phyloP scores from a whole-genome alignment of 805 yeast species.

The Cyberlindnera xylosilytica region DNA sequence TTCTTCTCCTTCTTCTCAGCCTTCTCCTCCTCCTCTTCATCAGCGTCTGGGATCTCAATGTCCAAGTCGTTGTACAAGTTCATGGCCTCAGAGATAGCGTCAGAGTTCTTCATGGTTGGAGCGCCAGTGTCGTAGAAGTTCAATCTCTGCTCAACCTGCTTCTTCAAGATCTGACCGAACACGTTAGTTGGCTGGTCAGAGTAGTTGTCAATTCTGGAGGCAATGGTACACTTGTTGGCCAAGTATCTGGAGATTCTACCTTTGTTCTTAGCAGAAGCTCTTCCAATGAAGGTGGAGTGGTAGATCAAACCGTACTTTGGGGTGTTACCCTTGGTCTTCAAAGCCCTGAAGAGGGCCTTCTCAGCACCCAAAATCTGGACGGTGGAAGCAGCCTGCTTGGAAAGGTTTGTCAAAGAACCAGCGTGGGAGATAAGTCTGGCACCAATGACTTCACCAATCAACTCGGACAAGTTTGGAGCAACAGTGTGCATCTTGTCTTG shows the following conservation, averaged over 20 bases:
- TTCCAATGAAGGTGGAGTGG: conserved; percentile 96
- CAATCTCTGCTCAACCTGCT: conserved; percentile 97
- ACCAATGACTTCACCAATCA: conserved; percentile 98
- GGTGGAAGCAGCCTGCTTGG: conserved; percentile 98
- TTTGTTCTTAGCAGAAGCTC: conserved; percentile 95
- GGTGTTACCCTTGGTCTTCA: conserved; percentile 97
- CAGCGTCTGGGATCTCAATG: conserved; percentile 36
- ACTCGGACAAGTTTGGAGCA: conserved; percentile 94
- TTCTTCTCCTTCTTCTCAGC: conserved; percentile 46
- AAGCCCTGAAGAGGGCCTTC: conserved; percentile 97
- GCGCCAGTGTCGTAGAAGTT: conserved; percentile 95
- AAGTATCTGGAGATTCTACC: conserved; percentile 98
- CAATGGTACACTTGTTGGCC: conserved; percentile 99
- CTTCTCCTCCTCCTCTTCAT: conserved; percentile 33
- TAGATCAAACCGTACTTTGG: conserved; percentile 97
- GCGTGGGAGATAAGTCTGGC: conserved; percentile 98
- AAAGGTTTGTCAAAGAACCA: conserved; percentile 92
- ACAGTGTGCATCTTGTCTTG: conserved; percentile 96
- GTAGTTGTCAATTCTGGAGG: conserved; percentile 96
- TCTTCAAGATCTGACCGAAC: conserved; percentile 87
- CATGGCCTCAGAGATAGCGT: conserved; percentile 91
- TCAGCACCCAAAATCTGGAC: conserved; percentile 99
- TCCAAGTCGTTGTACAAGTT: conserved; percentile 54
- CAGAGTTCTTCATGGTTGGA: conserved; percentile 93
- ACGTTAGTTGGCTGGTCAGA: conserved; percentile 90